Evolutionary conservation across 805 yeast genomes (phyloP).

Genomic region (Zygosaccharomyces kombuchaensis): DNA sequence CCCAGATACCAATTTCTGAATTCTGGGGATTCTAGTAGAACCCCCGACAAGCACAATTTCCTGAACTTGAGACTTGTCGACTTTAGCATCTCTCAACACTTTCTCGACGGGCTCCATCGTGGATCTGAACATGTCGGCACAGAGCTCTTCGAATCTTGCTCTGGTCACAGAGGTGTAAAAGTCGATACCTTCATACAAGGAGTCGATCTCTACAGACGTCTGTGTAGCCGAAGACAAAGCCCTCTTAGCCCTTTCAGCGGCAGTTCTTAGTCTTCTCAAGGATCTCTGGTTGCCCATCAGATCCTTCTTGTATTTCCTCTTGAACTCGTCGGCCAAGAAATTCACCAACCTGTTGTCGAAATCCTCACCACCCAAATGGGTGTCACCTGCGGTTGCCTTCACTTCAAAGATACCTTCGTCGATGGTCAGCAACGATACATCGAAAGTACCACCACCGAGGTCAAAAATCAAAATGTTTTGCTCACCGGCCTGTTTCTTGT

Average conservation of each 20-base stretch:
- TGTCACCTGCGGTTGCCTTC: slow-evolving; percentile 71
- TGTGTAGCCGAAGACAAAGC: slow-evolving; percentile 94
- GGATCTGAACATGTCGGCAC: slow-evolving; percentile 90
- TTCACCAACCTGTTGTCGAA: slow-evolving; percentile 91
- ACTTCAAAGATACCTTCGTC: slow-evolving; percentile 97
- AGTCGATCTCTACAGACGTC: slow-evolving; percentile 92
- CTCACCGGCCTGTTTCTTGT: slow-evolving; percentile 69
- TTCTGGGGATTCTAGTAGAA: slow-evolving; percentile 96
- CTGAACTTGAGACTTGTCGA: slow-evolving; percentile 83
- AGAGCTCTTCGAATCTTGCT: slow-evolving; percentile 95
- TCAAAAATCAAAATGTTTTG: slow-evolving; percentile 88
- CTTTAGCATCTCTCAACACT: slow-evolving; percentile 84
- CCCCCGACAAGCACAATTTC: slow-evolving; percentile 97
- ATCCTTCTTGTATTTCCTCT: slow-evolving; percentile 94
- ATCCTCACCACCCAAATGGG: slow-evolving; percentile 97
- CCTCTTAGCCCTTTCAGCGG: slow-evolving; percentile 98
- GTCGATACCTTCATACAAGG: slow-evolving; percentile 90
- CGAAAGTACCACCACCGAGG: slow-evolving; percentile 97
- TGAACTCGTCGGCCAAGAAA: slow-evolving; percentile 87
- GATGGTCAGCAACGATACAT: slow-evolving; percentile 86
- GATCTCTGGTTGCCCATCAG: slow-evolving; percentile 88
- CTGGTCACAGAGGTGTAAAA: slow-evolving; percentile 95
- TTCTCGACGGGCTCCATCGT: slow-evolving; percentile 94
- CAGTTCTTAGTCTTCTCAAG: slow-evolving; percentile 93
- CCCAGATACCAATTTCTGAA: slow-evolving; percentile 92